phyloP scores from a whole-genome alignment of 371 early-diverging fungal genomes.

The Mucor racemosus region DNA sequence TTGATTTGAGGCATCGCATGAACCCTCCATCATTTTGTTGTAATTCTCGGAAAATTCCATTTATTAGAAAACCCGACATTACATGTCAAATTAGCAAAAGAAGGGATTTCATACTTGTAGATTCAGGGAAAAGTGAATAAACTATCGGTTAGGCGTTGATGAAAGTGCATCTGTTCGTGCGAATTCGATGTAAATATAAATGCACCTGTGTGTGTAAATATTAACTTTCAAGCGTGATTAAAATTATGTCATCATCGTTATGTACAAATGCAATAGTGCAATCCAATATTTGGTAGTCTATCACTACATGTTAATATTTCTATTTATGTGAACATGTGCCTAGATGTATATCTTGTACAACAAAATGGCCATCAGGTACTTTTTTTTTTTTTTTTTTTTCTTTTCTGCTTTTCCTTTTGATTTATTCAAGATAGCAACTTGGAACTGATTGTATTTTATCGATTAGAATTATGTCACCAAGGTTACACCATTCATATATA shows the following conservation, averaged over 20 bases:
- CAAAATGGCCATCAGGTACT: not conserved
- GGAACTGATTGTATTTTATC: not conserved
- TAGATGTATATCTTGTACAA: slow-evolving; percentile 4
- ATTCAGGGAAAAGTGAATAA: too few relatives aligned
- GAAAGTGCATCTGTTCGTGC: too few relatives aligned
- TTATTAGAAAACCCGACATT: not conserved
- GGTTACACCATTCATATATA: not conserved
- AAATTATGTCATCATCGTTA: slow-evolving; percentile 1
- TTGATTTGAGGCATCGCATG: slow-evolving; percentile 7
- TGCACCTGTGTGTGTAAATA: too few relatives aligned
- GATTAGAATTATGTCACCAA: slow-evolving; percentile 7
- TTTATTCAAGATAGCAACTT: not conserved
- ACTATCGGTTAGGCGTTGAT: too few relatives aligned
- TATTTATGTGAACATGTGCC: not conserved
- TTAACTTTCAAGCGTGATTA: not conserved
- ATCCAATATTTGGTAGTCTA: not conserved
- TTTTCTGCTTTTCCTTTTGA: too few relatives aligned
- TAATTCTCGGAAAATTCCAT: slow-evolving; percentile 8
- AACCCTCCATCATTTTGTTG: slow-evolving; percentile 1
- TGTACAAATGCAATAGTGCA: not conserved
- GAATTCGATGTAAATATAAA: too few relatives aligned
- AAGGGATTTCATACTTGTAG: too few relatives aligned
- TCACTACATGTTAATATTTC: not conserved
- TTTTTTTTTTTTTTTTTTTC: not conserved
- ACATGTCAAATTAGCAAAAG: not conserved